A percentile compares a stretch with the other conserved stretches of the same genome.
Evolutionary conservation across 2,329 filamentous ascomycete genomes (phyloP).

Genomic region (Ambrosiella xylebori): DNA sequence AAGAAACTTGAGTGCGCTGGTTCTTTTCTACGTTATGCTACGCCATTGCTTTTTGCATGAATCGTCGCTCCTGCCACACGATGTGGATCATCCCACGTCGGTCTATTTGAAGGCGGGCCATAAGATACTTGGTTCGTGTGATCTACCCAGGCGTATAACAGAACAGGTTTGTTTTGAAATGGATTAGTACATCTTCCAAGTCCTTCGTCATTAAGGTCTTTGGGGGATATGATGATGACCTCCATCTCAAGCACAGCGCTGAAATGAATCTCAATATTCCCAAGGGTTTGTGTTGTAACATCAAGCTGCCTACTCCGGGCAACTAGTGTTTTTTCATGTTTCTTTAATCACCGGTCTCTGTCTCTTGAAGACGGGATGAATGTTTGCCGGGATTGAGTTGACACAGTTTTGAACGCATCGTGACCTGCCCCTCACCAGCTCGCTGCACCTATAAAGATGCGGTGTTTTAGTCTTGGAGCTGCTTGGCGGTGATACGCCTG

Average conservation of each 20-base stretch:
- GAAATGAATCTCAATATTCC: slow-evolving; percentile 9
- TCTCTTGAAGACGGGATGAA: not conserved
- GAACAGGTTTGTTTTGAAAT: slow-evolving; percentile 13
- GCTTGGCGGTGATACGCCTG: slow-evolving; percentile 2
- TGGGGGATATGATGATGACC: slow-evolving; percentile 1
- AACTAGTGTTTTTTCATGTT: slow-evolving; percentile 10
- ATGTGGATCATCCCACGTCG: not conserved
- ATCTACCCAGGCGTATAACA: slow-evolving; percentile 11
- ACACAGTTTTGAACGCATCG: slow-evolving; percentile 11
- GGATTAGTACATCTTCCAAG: slow-evolving; percentile 3
- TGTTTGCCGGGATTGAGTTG: slow-evolving; percentile 9
- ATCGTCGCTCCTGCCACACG: slow-evolving; percentile 6
- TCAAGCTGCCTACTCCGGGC: not conserved
- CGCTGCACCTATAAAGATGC: not conserved
- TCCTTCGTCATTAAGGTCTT: slow-evolving; percentile 6
- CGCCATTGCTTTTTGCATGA: slow-evolving; percentile 7
- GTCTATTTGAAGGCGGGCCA: not conserved
- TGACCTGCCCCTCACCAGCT: slow-evolving; percentile 5
- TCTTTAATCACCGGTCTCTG: slow-evolving; percentile 9
- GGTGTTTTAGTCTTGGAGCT: not conserved
- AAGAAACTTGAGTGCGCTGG: slow-evolving; percentile 10
- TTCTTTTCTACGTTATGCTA: slow-evolving; percentile 12
- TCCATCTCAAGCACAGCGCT: slow-evolving; percentile 7
- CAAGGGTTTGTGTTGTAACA: slow-evolving; percentile 9
- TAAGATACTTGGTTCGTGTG: not conserved